Percentiles rank a stretch among this genome's conserved stretches.
These are phyloP conservation scores for Gossypium davidsonii DNA, from an alignment of 441 rosid genomes.

Conservation along the genomic window DNA sequence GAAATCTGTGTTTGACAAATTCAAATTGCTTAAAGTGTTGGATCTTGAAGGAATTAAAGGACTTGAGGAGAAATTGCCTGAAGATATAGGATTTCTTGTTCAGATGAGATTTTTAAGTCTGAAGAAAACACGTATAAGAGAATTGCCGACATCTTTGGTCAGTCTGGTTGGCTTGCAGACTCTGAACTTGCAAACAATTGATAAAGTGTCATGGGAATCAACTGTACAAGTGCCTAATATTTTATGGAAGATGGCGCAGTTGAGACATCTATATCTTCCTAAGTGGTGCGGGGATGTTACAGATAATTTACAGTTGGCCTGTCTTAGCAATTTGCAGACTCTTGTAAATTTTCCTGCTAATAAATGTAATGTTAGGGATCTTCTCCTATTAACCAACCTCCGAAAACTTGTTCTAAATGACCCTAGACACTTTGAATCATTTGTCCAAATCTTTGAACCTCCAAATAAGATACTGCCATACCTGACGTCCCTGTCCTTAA, in stretches of 20 bases:
- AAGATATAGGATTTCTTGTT: slow-evolving; percentile 6
- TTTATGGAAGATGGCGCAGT: slow-evolving; percentile 19
- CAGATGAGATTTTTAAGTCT: slow-evolving; percentile 19
- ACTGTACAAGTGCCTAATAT: slow-evolving; percentile 15
- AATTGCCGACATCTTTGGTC: slow-evolving; percentile 8
- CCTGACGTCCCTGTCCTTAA: slow-evolving; percentile 18
- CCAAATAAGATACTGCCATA: not conserved
- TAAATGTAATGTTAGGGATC: slow-evolving; percentile 21
- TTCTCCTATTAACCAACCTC: slow-evolving; percentile 23
- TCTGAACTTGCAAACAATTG: slow-evolving; percentile 16
- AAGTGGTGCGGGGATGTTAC: slow-evolving; percentile 14
- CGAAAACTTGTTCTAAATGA: slow-evolving; percentile 30
- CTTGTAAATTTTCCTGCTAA: slow-evolving; percentile 30
- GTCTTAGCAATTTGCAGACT: slow-evolving; percentile 28
- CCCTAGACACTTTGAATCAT: slow-evolving; percentile 11
- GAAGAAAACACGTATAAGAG: slow-evolving; percentile 13
- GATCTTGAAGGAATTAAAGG: slow-evolving; percentile 21
- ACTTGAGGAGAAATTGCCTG: slow-evolving; percentile 12
- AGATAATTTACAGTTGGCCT: slow-evolving; percentile 16
- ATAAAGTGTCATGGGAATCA: slow-evolving; percentile 16
- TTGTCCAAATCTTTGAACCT: slow-evolving; percentile 21
- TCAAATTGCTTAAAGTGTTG: slow-evolving; percentile 15
- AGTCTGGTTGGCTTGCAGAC: slow-evolving; percentile 13
- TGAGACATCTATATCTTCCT: slow-evolving; percentile 30
- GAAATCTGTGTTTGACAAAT: slow-evolving; percentile 11